Base-by-base conservation (phyloP, 2,329 filamentous ascomycete species). In the Xylaria sp. region DNA sequence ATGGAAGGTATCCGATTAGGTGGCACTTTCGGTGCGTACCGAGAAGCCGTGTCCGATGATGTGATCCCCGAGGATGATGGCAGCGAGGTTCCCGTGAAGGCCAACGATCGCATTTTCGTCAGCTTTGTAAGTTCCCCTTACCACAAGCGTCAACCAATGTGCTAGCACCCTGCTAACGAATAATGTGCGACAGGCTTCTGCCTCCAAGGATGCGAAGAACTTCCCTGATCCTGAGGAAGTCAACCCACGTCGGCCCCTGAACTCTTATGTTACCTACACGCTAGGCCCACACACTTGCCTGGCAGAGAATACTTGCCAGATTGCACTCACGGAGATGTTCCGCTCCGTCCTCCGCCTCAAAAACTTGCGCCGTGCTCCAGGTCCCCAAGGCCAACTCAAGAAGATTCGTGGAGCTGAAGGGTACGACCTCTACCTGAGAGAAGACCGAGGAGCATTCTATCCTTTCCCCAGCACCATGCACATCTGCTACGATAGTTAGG, bases 1-100 rank as follows among this genome's bases (percentile, higher is more conserved):
- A 85, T 91, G 83, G 93, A 93, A 79, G 92, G 89, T 18, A 86
- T 92, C 65, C 89, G 92, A 48, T 83, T 94, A 63, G 88, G 89
- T 3, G 88, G 89, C 12, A 88, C 87, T 0, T 88, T 89, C 64
- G 86, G 87, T 10, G 83, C 89, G 1, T 90, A 88, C 81, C 88
- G 90, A 48, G 82, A 88, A 65, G 87, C 86, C 2, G 79, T 84
- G 0, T 78, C 76, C 0, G 76, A 80, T 20, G 83, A 86, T 59
- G 81, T 82, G 1, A 83, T 87, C 56, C 67, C 79, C 41, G 82
- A 89, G 58, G 84, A 89, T 31, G 86, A 90, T 66, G 84, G 84
- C 15, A 80, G 81, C 28, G 73, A 81, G n/a, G 78, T 91, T 18
- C 72, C 78, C 0, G 82, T 92, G 70, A 81, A 86, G 52, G 76